phyloP scores from a whole-genome alignment of 1,284 basidiomycete genomes.

The Puccinia sorghi region DNA sequence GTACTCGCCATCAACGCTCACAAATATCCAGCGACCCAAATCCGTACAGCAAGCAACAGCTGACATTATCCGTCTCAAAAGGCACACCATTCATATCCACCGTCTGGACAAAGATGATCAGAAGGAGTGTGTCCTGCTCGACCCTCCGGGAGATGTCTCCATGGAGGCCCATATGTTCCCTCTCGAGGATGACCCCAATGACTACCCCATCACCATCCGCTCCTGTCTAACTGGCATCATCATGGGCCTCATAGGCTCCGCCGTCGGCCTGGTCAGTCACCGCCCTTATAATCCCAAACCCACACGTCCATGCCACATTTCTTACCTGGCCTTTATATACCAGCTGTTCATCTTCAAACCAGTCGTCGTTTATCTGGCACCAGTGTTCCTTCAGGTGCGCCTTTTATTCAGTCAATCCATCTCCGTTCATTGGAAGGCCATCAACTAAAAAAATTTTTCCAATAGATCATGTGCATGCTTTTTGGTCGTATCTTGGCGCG shows the following conservation, averaged over 20 bases:
- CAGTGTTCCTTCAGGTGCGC: constrained; percentile 43
- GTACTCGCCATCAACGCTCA: too few species aligned
- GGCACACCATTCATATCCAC: not conserved
- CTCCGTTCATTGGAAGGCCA: too few species aligned
- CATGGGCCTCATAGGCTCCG: constrained; percentile 7
- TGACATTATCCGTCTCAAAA: too few species aligned
- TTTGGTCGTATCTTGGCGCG: constrained; percentile 17
- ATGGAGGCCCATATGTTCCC: constrained; percentile 20
- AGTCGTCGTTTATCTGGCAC: constrained; percentile 21
- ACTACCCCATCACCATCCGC: constrained; percentile 5
- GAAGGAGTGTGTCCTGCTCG: not conserved
- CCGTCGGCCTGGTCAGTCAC: constrained; percentile 13
- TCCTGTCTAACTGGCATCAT: constrained; percentile 9
- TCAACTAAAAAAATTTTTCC: too few species aligned
- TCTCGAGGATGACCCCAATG: constrained; percentile 11
- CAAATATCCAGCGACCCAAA: not conserved
- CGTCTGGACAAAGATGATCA: not conserved
- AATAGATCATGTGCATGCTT: constrained; percentile 30
- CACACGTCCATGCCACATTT: too few species aligned
- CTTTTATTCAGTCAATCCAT: too few species aligned
- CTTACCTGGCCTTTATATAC: too few species aligned
- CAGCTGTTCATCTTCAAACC: constrained; percentile 49
- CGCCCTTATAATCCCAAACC: too few species aligned
- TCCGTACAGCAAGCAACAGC: too few species aligned
- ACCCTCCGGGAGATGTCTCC: not conserved